Evolutionary conservation across 2,329 filamentous ascomycete species (phyloP).

Genomic region (Alternaria sp.): DNA sequence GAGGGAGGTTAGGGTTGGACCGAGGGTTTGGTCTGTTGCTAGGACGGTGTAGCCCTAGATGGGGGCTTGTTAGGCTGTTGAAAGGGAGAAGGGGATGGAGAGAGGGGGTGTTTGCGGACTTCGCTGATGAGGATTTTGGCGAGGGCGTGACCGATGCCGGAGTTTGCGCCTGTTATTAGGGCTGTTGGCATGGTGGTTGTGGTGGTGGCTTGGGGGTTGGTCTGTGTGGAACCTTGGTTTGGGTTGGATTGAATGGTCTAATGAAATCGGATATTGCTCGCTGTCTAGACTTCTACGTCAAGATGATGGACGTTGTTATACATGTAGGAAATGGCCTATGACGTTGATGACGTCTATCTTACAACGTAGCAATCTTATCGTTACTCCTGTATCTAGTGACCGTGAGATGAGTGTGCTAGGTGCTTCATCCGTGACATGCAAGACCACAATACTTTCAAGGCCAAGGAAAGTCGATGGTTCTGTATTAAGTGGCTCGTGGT

Average conservation of each 20-base stretch:
- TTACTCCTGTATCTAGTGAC: neutral
- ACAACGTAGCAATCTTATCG: neutral
- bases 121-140: conserved; percentile 35
- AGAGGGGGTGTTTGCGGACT: conserved; percentile 8
- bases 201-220: neutral
- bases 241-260: neutral
- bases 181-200: conserved; percentile 43
- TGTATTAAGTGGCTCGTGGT: neutral
- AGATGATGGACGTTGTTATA: neutral
- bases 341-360: conserved; percentile 4
- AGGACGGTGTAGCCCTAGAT: conserved; percentile 42
- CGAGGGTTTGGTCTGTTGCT: conserved; percentile 38
- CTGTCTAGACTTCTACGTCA: too few species aligned
- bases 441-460: neutral
- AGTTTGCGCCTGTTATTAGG: conserved; percentile 52
- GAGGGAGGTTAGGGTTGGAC: conserved; percentile 39
- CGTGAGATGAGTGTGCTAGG: neutral
- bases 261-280: too few species aligned
- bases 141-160: conserved; percentile 51
- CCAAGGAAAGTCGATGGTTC: neutral
- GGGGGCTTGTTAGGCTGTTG: neutral
- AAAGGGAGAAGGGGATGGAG: neutral
- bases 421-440: neutral
- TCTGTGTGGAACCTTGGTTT: neutral
- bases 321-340: neutral